Evolutionary conservation across 179 eudicot genomes (phyloP).

Genomic region (Nepenthes alata): DNA sequence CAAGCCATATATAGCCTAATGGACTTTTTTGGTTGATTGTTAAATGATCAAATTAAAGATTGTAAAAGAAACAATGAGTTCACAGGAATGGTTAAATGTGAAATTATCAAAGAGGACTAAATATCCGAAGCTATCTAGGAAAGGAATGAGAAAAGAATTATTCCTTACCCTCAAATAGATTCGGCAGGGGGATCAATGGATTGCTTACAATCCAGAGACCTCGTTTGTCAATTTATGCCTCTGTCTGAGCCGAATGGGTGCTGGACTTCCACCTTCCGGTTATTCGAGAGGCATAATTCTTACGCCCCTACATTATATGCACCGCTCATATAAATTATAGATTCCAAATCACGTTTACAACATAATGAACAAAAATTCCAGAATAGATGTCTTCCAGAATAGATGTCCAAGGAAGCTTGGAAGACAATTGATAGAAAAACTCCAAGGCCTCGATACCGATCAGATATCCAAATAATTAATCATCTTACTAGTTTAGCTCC

Average conservation of each 20-base stretch:
- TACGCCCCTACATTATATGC: background rate
- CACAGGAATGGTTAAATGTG: too few species aligned
- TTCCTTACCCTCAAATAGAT: conserved; percentile 11
- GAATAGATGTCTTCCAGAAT: background rate
- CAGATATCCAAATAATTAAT: conserved; percentile 7
- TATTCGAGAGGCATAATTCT: conserved; percentile 22
- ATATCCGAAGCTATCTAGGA: conserved; percentile 16
- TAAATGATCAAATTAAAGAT: background rate
- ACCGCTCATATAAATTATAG: background rate
- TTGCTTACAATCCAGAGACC: background rate
- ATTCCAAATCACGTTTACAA: background rate
- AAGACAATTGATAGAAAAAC: conserved; percentile 10
- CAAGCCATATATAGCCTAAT: too few species aligned
- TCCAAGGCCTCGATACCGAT: conserved; percentile 14
- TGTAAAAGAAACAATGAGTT: background rate
- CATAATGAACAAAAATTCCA: background rate
- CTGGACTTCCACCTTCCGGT: conserved; percentile 3
- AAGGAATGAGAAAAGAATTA: conserved; percentile 13
- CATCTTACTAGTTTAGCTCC: conserved; percentile 10
- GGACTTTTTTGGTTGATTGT: too few species aligned
- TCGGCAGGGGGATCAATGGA: conserved; percentile 2
- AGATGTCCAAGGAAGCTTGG: conserved; percentile 28
- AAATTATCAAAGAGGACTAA: background rate
- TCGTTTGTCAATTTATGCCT: conserved; percentile 20
- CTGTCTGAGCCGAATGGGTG: conserved; percentile 29